Evolutionary conservation across 306 rosid species (phyloP).

Genomic region (Lagenaria siceraria): DNA sequence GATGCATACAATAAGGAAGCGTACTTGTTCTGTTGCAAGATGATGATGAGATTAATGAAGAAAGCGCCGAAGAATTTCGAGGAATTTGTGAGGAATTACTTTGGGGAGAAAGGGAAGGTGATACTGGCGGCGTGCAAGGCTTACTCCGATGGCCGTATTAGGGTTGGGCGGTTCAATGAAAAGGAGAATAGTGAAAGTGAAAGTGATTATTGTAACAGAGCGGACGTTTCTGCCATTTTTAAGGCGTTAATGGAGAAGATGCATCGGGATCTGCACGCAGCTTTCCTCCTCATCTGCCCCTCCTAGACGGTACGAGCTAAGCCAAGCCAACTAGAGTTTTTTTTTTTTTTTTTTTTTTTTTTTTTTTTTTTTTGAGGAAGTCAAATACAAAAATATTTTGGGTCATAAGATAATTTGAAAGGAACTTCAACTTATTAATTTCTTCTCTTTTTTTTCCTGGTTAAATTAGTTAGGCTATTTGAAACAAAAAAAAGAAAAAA

Average conservation of each 20-base stretch:
- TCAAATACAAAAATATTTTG: not conserved
- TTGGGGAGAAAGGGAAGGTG: slow-evolving; percentile 6
- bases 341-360: not conserved
- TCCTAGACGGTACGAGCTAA: not conserved
- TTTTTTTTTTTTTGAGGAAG: not conserved
- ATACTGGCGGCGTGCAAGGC: slow-evolving; percentile 29
- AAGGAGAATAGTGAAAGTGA: not conserved
- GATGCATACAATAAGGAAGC: slow-evolving; percentile 23
- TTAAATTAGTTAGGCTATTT: no score
- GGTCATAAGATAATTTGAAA: not conserved
- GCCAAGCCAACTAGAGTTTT: no score
- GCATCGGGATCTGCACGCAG: not conserved
- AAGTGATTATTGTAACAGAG: not conserved
- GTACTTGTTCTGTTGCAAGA: slow-evolving; percentile 11
- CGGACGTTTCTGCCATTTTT: not conserved
- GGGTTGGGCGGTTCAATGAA: slow-evolving; percentile 15
- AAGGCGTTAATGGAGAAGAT: not conserved
- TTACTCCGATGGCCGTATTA: slow-evolving; percentile 19
- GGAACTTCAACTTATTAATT: no score
- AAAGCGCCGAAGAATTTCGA: slow-evolving; percentile 31
- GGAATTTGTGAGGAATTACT: slow-evolving; percentile 10
- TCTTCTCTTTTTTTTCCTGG: no score
- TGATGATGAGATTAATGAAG: slow-evolving; percentile 2
- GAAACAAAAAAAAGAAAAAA: no score
- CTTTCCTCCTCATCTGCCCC: not conserved